phyloP scores from a whole-genome alignment of 2,329 filamentous ascomycete species.

The Paecilomyces niveus region DNA sequence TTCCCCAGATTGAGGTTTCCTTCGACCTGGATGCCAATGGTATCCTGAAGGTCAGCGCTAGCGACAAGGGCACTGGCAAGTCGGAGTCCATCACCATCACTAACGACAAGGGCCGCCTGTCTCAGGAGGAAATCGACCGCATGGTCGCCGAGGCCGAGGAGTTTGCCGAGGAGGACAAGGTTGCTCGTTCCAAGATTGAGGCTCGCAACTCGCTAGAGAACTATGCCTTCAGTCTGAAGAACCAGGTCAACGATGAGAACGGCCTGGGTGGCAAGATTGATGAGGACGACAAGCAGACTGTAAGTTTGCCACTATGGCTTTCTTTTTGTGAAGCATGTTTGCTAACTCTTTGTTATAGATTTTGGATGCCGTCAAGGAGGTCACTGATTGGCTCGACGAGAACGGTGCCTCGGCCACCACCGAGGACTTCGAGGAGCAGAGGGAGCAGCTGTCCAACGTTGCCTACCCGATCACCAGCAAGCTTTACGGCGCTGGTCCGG shows the following conservation, averaged over 20 bases:
- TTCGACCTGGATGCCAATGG: slow-evolving; percentile 98
- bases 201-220: slow-evolving; percentile 95
- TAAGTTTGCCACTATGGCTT: slow-evolving; percentile 39
- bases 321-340: slow-evolving; percentile 12
- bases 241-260: slow-evolving; percentile 95
- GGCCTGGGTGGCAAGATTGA: slow-evolving; percentile 98
- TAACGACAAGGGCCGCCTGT: slow-evolving; percentile 98
- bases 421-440: slow-evolving; percentile 99
- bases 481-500: slow-evolving; percentile 67
- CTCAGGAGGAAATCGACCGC: slow-evolving; percentile 94
- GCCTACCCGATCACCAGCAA: slow-evolving; percentile 99
- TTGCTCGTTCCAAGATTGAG: slow-evolving; percentile 92
- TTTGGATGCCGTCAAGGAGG: slow-evolving; percentile 93
- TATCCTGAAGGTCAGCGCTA: slow-evolving; percentile 92
- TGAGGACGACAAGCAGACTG: slow-evolving; percentile 95
- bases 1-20: slow-evolving; percentile 95
- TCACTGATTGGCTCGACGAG: slow-evolving; percentile 94
- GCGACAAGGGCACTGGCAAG: slow-evolving; percentile 98
- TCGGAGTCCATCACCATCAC: slow-evolving; percentile 96
- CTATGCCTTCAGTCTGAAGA: slow-evolving; percentile 98
- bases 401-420: slow-evolving; percentile 76
- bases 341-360: slow-evolving; percentile 46
- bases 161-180: slow-evolving; percentile 99
- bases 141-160: slow-evolving; percentile 99
- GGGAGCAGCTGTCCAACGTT: slow-evolving; percentile 95